These are phyloP conservation scores for Hippophae tibetana DNA, from an alignment of 306 rosid species.

Conservation along the genomic window DNA sequence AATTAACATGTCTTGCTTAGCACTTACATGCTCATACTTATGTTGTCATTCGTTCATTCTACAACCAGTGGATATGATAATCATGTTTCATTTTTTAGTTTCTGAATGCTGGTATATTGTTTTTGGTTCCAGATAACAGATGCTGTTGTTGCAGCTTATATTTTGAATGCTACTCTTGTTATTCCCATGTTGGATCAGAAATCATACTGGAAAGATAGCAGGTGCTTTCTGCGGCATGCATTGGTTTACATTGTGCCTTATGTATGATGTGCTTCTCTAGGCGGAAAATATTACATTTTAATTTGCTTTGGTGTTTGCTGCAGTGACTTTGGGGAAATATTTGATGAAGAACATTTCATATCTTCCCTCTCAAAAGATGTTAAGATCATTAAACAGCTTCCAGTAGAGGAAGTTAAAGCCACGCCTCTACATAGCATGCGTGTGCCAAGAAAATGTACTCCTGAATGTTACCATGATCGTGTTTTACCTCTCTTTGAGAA, in stretches of 20 bases:
- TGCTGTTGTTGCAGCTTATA: slow-evolving; percentile 87
- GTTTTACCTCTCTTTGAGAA: slow-evolving; percentile 58
- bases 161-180: slow-evolving; percentile 83
- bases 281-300: slow-evolving; percentile 6
- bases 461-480: slow-evolving; percentile 49
- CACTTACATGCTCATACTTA: too few relatives aligned
- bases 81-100: slow-evolving; percentile 5
- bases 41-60: too few relatives aligned
- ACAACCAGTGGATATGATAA: background rate
- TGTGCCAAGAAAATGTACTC: slow-evolving; percentile 82
- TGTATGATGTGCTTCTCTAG: slow-evolving; percentile 3
- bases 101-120: slow-evolving; percentile 8
- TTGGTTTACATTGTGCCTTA: background rate
- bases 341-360: slow-evolving; percentile 70
- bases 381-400: slow-evolving; percentile 51
- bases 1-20: too few relatives aligned
- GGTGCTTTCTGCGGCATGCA: slow-evolving; percentile 31
- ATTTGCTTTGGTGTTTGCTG: slow-evolving; percentile 25
- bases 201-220: slow-evolving; percentile 81
- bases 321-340: slow-evolving; percentile 77
- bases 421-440: slow-evolving; percentile 45
- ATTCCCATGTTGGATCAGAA: slow-evolving; percentile 82
- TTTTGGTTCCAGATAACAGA: slow-evolving; percentile 64
- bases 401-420: slow-evolving; percentile 32
- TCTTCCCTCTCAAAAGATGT: slow-evolving; percentile 63